Evolutionary conservation across 2,329 filamentous ascomycete species (phyloP), one percentile per base, ranked within the genome.

Genomic region (Sporothrix protearum): DNA sequence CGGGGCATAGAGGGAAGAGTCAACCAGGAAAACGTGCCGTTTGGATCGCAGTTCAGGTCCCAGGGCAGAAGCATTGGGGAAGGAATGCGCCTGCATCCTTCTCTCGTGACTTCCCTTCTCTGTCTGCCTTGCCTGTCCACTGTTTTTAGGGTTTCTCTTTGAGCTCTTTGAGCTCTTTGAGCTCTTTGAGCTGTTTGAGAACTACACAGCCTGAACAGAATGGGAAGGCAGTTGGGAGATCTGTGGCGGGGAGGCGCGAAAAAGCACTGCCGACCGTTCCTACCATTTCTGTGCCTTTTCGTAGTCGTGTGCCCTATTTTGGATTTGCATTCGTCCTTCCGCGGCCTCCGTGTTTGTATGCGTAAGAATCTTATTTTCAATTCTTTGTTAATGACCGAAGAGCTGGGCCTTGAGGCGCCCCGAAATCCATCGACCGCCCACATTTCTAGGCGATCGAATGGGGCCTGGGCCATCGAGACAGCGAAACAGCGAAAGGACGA

Each of bases 161-260:
- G n/a, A n/a, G n/a, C n/a, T n/a, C n/a, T n/a, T n/a, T n/a, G n/a
- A n/a, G n/a, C n/a, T 22, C 22, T 51, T 51, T 51, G 19, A 4
- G 6, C 19, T 49, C n/a, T 22, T n/a, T 25, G 49, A 22, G 9
- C 9, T 55, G 14, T 16, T 57, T 33, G 14, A 28, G 25, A 33
- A 14, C 28, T 33, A 57, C 28, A 9, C 19, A 36, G 55, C 16
- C 22, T 19, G 6, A n/a, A 47, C 42, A 33, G 22, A 30, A 16
- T 30, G 42, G 45, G 16, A 30, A 67, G 25, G 63, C 42, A 51
- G 28, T 49, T 8, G 42, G 45, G 25, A 66, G 63, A 51, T 49
- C 63, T 12, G 63, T 67, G 42, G 42, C 63, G 45, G 63, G 42
- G 51, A 49, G 61, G 42, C 61, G 39, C 39, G 61, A 66, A 25